Evolutionary conservation across 495 filamentous ascomycete genomes (phyloP).

Genomic region (Xylaria castorea): DNA sequence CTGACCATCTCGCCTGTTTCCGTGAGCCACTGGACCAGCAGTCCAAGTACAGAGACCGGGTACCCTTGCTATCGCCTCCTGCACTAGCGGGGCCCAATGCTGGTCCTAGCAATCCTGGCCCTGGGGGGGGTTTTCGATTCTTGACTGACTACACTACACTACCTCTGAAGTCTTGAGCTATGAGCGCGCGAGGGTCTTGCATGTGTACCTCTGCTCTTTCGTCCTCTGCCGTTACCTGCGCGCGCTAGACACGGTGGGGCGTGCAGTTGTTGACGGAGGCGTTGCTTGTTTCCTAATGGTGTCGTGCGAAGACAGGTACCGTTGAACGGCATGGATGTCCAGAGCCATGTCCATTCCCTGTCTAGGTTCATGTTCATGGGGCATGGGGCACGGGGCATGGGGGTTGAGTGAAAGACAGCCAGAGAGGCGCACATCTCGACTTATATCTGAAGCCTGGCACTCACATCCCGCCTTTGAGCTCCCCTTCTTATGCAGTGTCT

Average conservation of each 20-base stretch:
- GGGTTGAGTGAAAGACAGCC: conserved; percentile 24
- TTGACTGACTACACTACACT: conserved; percentile 8
- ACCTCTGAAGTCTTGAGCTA: conserved; percentile 13
- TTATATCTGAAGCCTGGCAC: conserved; percentile 30
- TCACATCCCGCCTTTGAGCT: conserved; percentile 29
- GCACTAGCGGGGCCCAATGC: conserved; percentile 26
- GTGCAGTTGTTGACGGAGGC: conserved; percentile 23
- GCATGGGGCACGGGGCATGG: conserved; percentile 25
- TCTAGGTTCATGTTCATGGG: conserved; percentile 25
- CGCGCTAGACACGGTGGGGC: conserved; percentile 28
- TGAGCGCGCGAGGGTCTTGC: conserved; percentile 25
- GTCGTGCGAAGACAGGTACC: conserved; percentile 27
- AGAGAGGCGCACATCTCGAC: conserved; percentile 26
- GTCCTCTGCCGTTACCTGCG: conserved; percentile 26
- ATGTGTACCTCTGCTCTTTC: conserved; percentile 25
- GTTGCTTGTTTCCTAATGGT: conserved; percentile 30
- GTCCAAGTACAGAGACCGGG: conserved; percentile 7
- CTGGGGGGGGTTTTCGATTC: conserved; percentile 15
- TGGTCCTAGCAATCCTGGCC: conserved; percentile 26
- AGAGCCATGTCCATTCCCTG: conserved; percentile 25
- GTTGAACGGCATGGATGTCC: conserved; percentile 25
- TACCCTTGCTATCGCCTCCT: conserved; percentile 27
- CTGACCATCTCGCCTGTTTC: conserved; percentile 21
- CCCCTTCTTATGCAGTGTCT: conserved; percentile 43
- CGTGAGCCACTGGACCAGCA: conserved; percentile 20